Base-by-base conservation (phyloP, 179 eudicot genomes). In the Kewa caespitosa region DNA sequence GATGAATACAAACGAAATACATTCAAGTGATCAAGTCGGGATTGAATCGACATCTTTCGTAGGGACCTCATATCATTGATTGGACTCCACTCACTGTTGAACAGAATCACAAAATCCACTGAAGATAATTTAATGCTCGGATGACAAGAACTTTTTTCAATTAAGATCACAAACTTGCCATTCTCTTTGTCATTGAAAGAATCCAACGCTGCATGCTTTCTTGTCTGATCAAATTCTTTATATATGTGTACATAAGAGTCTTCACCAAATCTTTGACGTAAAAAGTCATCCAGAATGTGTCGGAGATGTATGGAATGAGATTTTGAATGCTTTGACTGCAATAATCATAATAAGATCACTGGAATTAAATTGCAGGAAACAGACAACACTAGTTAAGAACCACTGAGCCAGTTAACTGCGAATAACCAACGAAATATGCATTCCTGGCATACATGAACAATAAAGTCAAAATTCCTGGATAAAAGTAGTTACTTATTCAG, bases 61-160 rank as follows among this genome's bases (percentile, higher is more conserved):
- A 92, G 78, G 74, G 85, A 70, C 79, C 55, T 86, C 65, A 89
- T 72, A 77, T 92, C 96, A 80, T 82, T 83, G 17, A 41, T 48
- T 33, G 96, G 96, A 74, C 83, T 78, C 90, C 87, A 86, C 42
- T 89, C 86, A 72, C 93, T 92, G 70, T 89, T 85, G 64, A 90
- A 90, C 52, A 92, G 38, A 72, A 90, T 85, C 42, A 90, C 87
- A 23, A 76, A 71, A 74, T 90, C 93, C 22, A 90, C 79, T 30
- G 88, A 81, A 17, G 82, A 76, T 70, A 90, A 82, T 72, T 81
- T 86, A 78, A 88, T 81, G 85, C 83, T 88, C 57, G 80, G 69
- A 38, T 43, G 67, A 78, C 91, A 85, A 69, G 93, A 80, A 59
- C 81, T 85, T 74, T 81, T 83, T 67, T 92, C 97, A 41, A 87